Conservation (phyloP, 371 early-diverging fungal genomes). For the Syncephalastrum monosporum region DNA sequence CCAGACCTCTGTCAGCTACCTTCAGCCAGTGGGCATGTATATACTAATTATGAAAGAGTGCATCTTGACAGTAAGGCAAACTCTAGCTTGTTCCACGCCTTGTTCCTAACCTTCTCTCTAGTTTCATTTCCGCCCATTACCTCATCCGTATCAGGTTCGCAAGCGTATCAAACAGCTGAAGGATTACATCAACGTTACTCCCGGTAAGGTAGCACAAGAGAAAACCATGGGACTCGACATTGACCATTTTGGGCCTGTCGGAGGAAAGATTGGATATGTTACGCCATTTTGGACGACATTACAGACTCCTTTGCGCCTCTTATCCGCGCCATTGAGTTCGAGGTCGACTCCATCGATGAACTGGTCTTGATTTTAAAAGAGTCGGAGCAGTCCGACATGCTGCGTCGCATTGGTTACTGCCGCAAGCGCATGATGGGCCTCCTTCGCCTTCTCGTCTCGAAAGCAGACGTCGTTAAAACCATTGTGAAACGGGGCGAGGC, state of each 20-base stretch:
- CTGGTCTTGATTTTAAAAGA: slow-evolving; percentile 86
- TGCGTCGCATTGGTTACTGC: slow-evolving; percentile 82
- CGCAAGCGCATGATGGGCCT: slow-evolving; percentile 79
- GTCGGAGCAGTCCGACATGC: slow-evolving; percentile 86
- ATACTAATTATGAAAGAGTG: slow-evolving; percentile 83
- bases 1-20: slow-evolving; percentile 60
- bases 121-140: slow-evolving; percentile 73
- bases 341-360: slow-evolving; percentile 91
- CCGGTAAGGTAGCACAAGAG: slow-evolving; percentile 34
- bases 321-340: slow-evolving; percentile 77
- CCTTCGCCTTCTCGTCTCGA: slow-evolving; percentile 71
- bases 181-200: slow-evolving; percentile 63
- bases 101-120: slow-evolving; percentile 8
- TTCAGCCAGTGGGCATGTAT: slow-evolving; percentile 80
- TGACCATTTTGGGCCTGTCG: neutral
- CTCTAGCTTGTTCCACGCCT: neutral
- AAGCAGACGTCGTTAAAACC: slow-evolving; percentile 81
- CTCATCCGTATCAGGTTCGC: slow-evolving; percentile 75
- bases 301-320: slow-evolving; percentile 83
- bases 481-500: slow-evolving; percentile 76
- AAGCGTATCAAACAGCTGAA: slow-evolving; percentile 72
- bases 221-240: slow-evolving; percentile 6
- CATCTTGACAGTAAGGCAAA: slow-evolving; percentile 69
- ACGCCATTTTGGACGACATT: slow-evolving; percentile 85
- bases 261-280: slow-evolving; percentile 83